phyloP scores from a whole-genome alignment of 108 stramenopile genomes.

The Cyclotella baltica region DNA sequence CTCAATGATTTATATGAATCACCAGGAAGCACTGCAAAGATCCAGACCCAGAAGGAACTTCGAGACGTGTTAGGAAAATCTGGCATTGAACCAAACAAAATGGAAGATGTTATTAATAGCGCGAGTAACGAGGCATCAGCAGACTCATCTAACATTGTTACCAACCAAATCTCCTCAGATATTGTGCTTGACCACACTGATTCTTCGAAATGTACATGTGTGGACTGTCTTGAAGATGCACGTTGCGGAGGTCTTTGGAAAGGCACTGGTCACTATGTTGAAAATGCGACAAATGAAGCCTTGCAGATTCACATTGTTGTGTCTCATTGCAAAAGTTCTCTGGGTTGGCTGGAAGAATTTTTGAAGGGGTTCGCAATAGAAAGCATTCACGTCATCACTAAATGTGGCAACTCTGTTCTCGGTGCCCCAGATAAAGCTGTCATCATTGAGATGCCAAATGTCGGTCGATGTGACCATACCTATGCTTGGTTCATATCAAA shows the following conservation, averaged over 20 bases:
- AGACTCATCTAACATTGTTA: too few species aligned
- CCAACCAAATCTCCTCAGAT: too few species aligned
- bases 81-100: neutral
- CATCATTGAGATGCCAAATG: slow-evolving; percentile 42
- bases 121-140: too few species aligned
- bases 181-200: neutral
- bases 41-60: neutral
- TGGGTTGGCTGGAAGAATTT: slow-evolving; percentile 19
- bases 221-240: slow-evolving; percentile 13
- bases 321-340: slow-evolving; percentile 14
- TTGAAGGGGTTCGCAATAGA: slow-evolving; percentile 13
- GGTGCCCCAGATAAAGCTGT: slow-evolving; percentile 29
- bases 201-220: slow-evolving; percentile 16
- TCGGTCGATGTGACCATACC: slow-evolving; percentile 55
- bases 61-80: neutral
- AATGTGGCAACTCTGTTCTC: slow-evolving; percentile 39
- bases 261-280: slow-evolving; percentile 2
- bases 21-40: neutral
- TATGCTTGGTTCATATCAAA: slow-evolving; percentile 44
- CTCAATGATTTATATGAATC: slow-evolving; percentile 8
- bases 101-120: neutral
- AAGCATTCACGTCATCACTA: slow-evolving; percentile 41
- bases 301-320: slow-evolving; percentile 19
- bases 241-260: slow-evolving; percentile 27
- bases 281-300: neutral